Conservation (phyloP, 805 yeast genomes). For the Candida parachauliodes region DNA sequence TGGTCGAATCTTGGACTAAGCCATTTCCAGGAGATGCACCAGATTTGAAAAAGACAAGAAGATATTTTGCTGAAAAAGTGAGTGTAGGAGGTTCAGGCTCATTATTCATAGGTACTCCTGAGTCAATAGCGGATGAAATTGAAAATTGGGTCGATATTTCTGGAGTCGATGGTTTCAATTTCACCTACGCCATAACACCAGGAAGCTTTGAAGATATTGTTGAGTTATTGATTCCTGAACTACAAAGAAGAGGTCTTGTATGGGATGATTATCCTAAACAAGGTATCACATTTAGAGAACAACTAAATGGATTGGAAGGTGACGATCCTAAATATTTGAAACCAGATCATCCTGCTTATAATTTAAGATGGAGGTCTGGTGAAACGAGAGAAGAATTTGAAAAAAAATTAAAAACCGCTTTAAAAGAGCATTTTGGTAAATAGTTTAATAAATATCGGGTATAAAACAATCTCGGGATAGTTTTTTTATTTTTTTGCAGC, state of each 20-base stretch:
- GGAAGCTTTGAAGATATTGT: slow-evolving; percentile 36
- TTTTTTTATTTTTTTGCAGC: slow-evolving; percentile 3
- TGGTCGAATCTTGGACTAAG: slow-evolving; percentile 32
- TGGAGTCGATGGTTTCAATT: slow-evolving; percentile 43
- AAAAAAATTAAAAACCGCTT: slow-evolving; percentile 5
- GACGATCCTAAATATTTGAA: slow-evolving; percentile 16
- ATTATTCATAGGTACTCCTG: slow-evolving; percentile 31
- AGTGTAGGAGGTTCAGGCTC: slow-evolving; percentile 28
- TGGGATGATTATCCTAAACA: slow-evolving; percentile 35
- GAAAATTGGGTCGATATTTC: slow-evolving; percentile 35
- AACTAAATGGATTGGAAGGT: slow-evolving; percentile 25
- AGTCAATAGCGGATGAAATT: slow-evolving; percentile 37
- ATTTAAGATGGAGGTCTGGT: slow-evolving; percentile 22
- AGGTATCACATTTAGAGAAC: slow-evolving; percentile 35
- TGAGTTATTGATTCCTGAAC: slow-evolving; percentile 33
- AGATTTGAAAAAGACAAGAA: slow-evolving; percentile 19
- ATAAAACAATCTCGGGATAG: not conserved
- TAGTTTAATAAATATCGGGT: slow-evolving; percentile 1
- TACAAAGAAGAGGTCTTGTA: slow-evolving; percentile 31
- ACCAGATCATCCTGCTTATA: slow-evolving; percentile 19
- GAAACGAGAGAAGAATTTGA: slow-evolving; percentile 27
- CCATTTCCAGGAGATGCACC: slow-evolving; percentile 22
- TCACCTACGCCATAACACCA: slow-evolving; percentile 35
- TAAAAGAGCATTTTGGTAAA: slow-evolving; percentile 3
- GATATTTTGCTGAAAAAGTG: slow-evolving; percentile 25